Percentiles rank a stretch among this genome's conserved stretches.
Conservation (phyloP, 768 basidiomycete species). For the Termitomyces sp. region DNA sequence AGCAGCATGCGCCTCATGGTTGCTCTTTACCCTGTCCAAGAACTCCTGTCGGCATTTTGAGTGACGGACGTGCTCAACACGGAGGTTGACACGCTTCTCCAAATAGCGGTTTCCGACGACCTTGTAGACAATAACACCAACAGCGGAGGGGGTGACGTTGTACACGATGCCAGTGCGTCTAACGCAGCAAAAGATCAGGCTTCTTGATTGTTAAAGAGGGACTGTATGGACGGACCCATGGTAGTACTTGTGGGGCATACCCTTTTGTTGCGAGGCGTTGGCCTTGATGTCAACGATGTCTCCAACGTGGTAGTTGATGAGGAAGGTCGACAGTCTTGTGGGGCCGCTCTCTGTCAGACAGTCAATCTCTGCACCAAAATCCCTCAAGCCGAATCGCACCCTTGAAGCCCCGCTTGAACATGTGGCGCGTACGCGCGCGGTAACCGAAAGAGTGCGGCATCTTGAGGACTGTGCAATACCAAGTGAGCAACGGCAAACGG, state of each 20-base stretch:
- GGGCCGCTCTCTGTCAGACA: slow-evolving; percentile 71
- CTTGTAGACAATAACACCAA: slow-evolving; percentile 97
- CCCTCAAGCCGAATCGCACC: slow-evolving; percentile 42
- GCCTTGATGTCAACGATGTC: slow-evolving; percentile 99
- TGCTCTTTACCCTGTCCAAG: slow-evolving; percentile 90
- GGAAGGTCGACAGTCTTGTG: slow-evolving; percentile 87
- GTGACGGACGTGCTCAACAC: slow-evolving; percentile 93
- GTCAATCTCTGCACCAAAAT: slow-evolving; percentile 7
- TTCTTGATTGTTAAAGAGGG: not conserved
- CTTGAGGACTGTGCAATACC: slow-evolving; percentile 51
- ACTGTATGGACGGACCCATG: slow-evolving; percentile 68
- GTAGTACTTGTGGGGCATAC: slow-evolving; percentile 99
- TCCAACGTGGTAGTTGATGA: slow-evolving; percentile 90
- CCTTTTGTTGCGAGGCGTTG: slow-evolving; percentile 98
- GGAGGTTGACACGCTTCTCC: slow-evolving; percentile 99
- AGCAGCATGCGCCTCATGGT: slow-evolving; percentile 76
- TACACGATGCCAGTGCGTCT: slow-evolving; percentile 98
- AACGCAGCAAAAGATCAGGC: slow-evolving; percentile 4
- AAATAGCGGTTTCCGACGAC: slow-evolving; percentile 98
- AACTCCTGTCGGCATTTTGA: slow-evolving; percentile 98
- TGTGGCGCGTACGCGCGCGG: slow-evolving; percentile 99
- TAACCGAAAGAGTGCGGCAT: slow-evolving; percentile 99
- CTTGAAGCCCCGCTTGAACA: slow-evolving; percentile 99
- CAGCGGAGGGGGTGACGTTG: slow-evolving; percentile 93
- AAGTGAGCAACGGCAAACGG: slow-evolving; percentile 14